phyloP scores from a whole-genome alignment of 1,284 basidiomycete genomes.

The Moesziomyces parantarcticus region DNA sequence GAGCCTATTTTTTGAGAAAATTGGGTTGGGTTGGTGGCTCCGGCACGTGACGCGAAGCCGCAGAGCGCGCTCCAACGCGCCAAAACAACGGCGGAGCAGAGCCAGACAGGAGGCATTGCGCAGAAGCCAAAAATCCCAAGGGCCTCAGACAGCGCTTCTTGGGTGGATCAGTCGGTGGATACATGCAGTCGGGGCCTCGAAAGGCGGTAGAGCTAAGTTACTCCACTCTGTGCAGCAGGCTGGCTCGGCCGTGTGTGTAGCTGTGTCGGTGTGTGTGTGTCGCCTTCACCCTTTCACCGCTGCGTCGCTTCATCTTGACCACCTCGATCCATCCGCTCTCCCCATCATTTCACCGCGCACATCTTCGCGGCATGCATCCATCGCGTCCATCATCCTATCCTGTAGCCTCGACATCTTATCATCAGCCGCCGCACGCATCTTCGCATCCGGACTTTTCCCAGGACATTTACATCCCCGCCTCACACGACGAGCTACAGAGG shows the following conservation, averaged over 20 bases:
- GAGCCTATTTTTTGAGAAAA: too few species aligned
- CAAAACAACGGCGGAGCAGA: slow-evolving; percentile 12
- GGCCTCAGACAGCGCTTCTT: too few species aligned
- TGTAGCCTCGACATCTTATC: slow-evolving; percentile 41
- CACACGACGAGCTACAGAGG: slow-evolving; percentile 36
- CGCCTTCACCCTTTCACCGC: too few species aligned
- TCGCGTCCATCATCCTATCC: slow-evolving; percentile 25
- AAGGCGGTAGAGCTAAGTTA: too few species aligned
- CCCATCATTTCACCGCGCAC: neutral
- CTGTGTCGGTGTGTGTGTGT: too few species aligned
- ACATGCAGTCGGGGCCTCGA: too few species aligned
- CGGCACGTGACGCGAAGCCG: slow-evolving; percentile 24
- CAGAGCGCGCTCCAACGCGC: slow-evolving; percentile 25
- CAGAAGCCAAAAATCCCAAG: too few species aligned
- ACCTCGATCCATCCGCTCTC: neutral
- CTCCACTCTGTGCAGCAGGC: too few species aligned
- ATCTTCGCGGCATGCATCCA: slow-evolving; percentile 17
- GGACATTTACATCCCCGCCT: slow-evolving; percentile 47
- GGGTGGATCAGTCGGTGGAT: too few species aligned
- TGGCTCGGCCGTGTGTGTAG: too few species aligned
- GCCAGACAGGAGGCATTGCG: too few species aligned
- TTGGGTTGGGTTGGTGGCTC: neutral
- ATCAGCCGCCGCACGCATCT: slow-evolving; percentile 17
- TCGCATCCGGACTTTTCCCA: slow-evolving; percentile 29
- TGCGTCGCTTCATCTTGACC: neutral